Conservation (phyloP, 345 rosid genomes). For the Heritiera littoralis region DNA sequence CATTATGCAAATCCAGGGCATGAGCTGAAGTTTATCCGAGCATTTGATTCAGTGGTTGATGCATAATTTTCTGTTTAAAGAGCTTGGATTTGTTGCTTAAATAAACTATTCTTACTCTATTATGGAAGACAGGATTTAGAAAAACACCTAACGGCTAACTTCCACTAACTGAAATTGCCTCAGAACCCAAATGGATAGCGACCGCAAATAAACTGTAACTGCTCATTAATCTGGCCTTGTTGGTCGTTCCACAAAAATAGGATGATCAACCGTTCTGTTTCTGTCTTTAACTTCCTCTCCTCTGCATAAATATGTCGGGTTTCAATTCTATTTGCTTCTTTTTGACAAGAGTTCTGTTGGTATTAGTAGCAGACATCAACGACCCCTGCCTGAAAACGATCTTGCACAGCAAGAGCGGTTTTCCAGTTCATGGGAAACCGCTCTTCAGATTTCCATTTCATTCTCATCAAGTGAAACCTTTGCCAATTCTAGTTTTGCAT, state of each 20-base stretch:
- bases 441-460: constrained; percentile 25
- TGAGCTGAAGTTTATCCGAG: too few relatives aligned
- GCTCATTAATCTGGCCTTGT: background rate
- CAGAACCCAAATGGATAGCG: background rate
- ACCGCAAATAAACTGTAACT: background rate
- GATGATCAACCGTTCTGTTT: background rate
- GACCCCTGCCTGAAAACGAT: background rate
- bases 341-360: background rate
- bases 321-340: background rate
- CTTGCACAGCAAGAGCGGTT: constrained; percentile 32
- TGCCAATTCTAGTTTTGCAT: background rate
- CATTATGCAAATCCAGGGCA: too few relatives aligned
- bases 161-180: background rate
- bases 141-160: background rate
- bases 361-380: background rate
- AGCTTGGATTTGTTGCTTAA: background rate
- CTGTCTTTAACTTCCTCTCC: background rate
- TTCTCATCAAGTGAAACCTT: background rate
- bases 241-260: background rate
- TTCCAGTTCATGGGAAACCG: constrained; percentile 36
- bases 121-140: too few relatives aligned
- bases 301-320: background rate
- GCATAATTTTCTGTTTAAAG: too few relatives aligned
- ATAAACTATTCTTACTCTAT: too few relatives aligned
- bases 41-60: too few relatives aligned